Percentiles rank a stretch among this genome's conserved stretches.
These are phyloP conservation scores for Rubroshorea leprosula DNA, from an alignment of 345 rosid species.

Conservation along the genomic window DNA sequence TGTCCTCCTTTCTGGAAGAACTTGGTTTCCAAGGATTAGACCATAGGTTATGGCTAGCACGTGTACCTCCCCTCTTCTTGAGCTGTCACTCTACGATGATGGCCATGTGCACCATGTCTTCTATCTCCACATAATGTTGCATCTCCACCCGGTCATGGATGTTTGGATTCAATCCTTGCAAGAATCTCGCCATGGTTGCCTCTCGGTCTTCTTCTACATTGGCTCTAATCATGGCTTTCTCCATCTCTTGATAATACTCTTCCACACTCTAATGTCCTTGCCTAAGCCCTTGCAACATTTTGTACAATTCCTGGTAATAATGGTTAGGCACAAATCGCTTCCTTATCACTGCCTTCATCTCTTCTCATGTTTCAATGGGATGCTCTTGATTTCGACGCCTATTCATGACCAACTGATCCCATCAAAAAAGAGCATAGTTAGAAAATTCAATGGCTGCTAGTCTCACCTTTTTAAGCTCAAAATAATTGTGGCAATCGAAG, in stretches of 20 bases:
- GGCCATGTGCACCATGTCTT: neutral
- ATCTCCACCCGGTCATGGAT: neutral
- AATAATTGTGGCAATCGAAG: no score
- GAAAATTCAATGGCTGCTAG: no score
- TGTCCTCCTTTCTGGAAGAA: neutral
- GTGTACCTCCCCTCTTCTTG: no score
- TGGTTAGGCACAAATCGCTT: neutral
- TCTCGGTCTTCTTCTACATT: neutral
- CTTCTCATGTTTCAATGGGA: neutral
- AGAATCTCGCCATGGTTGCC: neutral
- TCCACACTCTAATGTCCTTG: neutral
- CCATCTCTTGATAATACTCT: neutral
- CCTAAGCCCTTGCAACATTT: neutral
- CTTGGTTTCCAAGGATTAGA: no score
- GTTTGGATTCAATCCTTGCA: neutral
- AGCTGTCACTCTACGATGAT: neutral
- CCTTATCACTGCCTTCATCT: conserved; percentile 5
- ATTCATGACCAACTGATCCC: neutral
- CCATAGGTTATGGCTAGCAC: neutral
- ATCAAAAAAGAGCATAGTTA: neutral
- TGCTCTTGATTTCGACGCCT: neutral
- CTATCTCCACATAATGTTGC: neutral
- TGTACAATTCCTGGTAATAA: neutral
- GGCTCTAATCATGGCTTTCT: neutral
- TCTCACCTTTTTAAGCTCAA: neutral